A percentile compares a stretch with the other conserved stretches of the same genome.
These are phyloP conservation scores for Vitis hybrid DNA, from an alignment of 177 flowering plant species.

Conservation along the genomic window DNA sequence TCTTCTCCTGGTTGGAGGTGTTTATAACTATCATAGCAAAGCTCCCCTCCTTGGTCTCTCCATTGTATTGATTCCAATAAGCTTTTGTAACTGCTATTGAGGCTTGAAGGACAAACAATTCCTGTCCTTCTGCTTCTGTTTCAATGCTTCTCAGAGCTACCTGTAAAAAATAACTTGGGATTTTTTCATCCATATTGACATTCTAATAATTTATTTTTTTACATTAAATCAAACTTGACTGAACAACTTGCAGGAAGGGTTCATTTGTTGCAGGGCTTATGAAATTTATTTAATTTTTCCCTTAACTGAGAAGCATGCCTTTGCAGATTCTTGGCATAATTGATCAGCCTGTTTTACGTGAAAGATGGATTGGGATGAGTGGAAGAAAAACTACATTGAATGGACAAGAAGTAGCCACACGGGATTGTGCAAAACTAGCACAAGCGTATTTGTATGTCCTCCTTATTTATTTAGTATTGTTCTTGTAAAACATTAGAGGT, in stretches of 20 bases:
- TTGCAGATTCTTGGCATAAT: constrained; percentile 88
- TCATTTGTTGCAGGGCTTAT: not conserved
- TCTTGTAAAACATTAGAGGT: not conserved
- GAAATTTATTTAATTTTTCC: not conserved
- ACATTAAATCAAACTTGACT: too few species aligned
- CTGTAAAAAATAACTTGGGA: too few species aligned
- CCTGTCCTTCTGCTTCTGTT: too few species aligned
- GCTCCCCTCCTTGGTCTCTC: too few species aligned
- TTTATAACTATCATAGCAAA: too few species aligned
- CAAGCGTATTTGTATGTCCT: constrained; percentile 82
- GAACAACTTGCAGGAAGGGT: not conserved
- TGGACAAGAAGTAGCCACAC: constrained; percentile 78
- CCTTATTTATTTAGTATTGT: constrained; percentile 1
- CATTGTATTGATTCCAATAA: too few species aligned
- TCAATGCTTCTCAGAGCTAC: too few species aligned
- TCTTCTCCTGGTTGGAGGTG: too few species aligned
- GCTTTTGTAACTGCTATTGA: too few species aligned
- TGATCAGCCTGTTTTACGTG: constrained; percentile 87
- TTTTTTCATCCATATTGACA: too few species aligned
- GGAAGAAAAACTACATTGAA: constrained; percentile 83
- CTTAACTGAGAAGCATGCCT: not conserved
- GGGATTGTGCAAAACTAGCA: constrained; percentile 66
- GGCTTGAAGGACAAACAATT: too few species aligned
- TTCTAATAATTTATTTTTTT: too few species aligned
- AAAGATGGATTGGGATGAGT: constrained; percentile 87